Base-by-base conservation (phyloP, 2,329 filamentous ascomycete genomes). In the Neophaeococcomyces aloes region DNA sequence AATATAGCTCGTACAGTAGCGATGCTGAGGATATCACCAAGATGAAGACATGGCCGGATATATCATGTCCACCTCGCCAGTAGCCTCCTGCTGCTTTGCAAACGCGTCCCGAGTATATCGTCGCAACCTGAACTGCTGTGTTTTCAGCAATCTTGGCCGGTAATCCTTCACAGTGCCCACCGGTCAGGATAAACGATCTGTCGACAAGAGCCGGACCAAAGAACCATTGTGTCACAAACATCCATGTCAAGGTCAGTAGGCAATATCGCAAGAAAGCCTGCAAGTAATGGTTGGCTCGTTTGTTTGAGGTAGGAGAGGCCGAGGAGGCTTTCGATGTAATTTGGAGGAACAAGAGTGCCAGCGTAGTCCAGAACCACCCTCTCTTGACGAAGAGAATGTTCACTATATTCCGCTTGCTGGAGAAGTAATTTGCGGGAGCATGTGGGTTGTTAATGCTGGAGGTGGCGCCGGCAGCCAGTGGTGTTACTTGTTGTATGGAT, bases 21-120 rank as follows among this genome's bases (percentile, higher is more conserved):
- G 94, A 84, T 37, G 78, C 78, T 45, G 82, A 89, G 3, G 86
- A 85, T 32, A 95, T 68, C 5, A 93, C 86, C 38, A 98, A 72
- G 66, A 98, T 67, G 58, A 98, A 95, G 3, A 95, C 86, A 64
- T 96, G 91, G 0, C 91, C 91, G 48, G 83, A 91, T 55, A 98
- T 89, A 63, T 98, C 91, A 64, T 96, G 87, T 0, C 91, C 91
- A n/a, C 91, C 91, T 46, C 71, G 76, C 91, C 91, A 98, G 43
- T 71, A 68, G 0, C 91, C 89, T 5, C 89, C 89, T 0, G 79
- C 77, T 3, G 80, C 72, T 66, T 86, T 91, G 60, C 91, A 98
- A 33, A 86, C 83, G 3, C 81, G 18, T 11, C 46, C 44, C 8
- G 51, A 53, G 4, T 40, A 78, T 1, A 82, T 79, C 1, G 83